A percentile compares a stretch with the other conserved stretches of the same genome.
Evolutionary conservation across 108 stramenopile genomes (phyloP).

Genomic region (Ochromonas danica): DNA sequence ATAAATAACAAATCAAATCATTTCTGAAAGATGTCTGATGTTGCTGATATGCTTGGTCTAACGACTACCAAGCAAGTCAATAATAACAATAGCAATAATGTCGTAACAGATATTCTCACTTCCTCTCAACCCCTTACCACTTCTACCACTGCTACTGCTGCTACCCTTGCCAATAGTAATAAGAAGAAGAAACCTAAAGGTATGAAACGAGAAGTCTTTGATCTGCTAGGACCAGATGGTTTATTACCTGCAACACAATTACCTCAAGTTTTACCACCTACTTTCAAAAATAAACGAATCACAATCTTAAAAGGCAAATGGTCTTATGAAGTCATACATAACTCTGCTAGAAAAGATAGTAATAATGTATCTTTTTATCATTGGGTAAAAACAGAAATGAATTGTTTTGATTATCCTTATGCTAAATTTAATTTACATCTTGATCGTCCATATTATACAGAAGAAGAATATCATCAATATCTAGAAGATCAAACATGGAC

Average conservation of each 20-base stretch:
- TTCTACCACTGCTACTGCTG: not conserved
- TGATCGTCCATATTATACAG: slow-evolving; percentile 69
- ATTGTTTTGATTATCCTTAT: slow-evolving; percentile 85
- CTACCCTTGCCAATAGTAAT: not conserved
- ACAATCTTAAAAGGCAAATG: slow-evolving; percentile 19
- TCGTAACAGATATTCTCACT: too few relatives aligned
- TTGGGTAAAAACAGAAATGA: slow-evolving; percentile 47
- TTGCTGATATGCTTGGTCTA: slow-evolving; percentile 31
- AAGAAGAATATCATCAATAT: slow-evolving; percentile 68
- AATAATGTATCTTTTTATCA: not conserved
- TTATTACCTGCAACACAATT: not conserved
- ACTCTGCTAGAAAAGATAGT: slow-evolving; percentile 12
- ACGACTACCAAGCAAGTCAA: too few relatives aligned
- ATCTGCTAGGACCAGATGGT: not conserved
- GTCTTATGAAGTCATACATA: not conserved
- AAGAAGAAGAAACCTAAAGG: slow-evolving; percentile 31
- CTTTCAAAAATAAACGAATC: slow-evolving; percentile 18
- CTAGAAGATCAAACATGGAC: slow-evolving; percentile 65
- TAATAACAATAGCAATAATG: too few relatives aligned
- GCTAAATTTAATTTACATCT: slow-evolving; percentile 80
- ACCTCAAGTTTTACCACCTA: not conserved
- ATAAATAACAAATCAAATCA: too few relatives aligned
- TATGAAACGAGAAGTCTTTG: slow-evolving; percentile 32
- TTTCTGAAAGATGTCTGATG: slow-evolving; percentile 10
- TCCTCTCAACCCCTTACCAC: too few relatives aligned